Conservation (phyloP, 2,329 filamentous ascomycete genomes). For the Phyllosticta citrichinensis region DNA sequence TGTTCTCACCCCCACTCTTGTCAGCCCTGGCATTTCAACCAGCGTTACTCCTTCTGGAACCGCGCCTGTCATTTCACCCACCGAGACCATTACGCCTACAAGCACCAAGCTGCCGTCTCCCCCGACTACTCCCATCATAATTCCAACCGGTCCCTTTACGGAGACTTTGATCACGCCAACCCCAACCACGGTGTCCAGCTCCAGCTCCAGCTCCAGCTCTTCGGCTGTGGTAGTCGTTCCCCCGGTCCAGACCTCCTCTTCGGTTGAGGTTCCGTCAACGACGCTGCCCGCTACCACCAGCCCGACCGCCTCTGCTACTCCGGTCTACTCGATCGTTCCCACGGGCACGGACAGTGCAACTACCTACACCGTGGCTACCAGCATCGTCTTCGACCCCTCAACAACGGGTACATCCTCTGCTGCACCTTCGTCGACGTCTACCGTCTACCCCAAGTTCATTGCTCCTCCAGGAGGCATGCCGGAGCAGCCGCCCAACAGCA, state of each 20-base stretch:
- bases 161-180: neutral
- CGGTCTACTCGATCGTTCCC: conserved; percentile 32
- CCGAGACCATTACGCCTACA: neutral
- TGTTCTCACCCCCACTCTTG: neutral
- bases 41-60: neutral
- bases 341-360: conserved; percentile 39
- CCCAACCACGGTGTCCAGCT: conserved; percentile 1
- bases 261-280: conserved; percentile 8
- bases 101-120: neutral
- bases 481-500: conserved; percentile 51
- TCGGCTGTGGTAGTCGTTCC: neutral
- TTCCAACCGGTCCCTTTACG: neutral
- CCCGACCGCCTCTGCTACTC: conserved; percentile 20
- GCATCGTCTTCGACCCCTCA: conserved; percentile 49
- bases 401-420: conserved; percentile 35
- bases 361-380: conserved; percentile 46
- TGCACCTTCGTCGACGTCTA: conserved; percentile 17
- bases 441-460: conserved; percentile 47
- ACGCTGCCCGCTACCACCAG: conserved; percentile 10
- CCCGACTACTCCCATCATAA: neutral
- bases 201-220: neutral
- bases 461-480: conserved; percentile 54
- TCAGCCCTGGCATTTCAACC: neutral
- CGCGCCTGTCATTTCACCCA: neutral
- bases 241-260: neutral